A percentile compares a stretch with the other conserved stretches of the same genome.
phyloP scores from a whole-genome alignment of 75 land plant species.

The Sequoiadendron giganteum region DNA sequence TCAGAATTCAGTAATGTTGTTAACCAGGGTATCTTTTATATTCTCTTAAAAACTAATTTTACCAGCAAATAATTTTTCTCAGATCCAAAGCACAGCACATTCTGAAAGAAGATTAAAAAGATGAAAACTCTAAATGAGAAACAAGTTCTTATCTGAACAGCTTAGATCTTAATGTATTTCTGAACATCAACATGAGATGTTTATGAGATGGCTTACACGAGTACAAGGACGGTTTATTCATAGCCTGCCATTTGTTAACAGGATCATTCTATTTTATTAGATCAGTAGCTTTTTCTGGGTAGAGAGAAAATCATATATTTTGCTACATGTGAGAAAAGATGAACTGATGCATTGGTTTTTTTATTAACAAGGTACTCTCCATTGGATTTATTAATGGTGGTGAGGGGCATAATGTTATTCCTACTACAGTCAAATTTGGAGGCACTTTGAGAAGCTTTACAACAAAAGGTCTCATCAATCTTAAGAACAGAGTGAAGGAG shows the following conservation, averaged over 20 bases:
- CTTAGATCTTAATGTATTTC: background rate
- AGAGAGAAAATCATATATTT: background rate
- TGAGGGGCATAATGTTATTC: constrained; percentile 3
- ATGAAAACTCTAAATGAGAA: background rate
- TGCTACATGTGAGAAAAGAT: background rate
- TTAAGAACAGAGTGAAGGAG: constrained; percentile 9
- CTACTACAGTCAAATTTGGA: constrained; percentile 1
- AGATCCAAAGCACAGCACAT: background rate
- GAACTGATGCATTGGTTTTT: background rate
- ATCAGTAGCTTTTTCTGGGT: background rate
- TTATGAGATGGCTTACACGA: background rate
- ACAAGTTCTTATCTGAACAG: background rate
- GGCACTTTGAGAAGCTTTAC: constrained; percentile 10
- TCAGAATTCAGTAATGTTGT: background rate
- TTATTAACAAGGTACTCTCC: background rate
- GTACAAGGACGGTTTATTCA: background rate
- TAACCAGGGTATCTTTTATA: background rate
- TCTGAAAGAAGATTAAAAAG: background rate
- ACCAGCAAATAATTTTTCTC: background rate
- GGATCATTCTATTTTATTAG: background rate
- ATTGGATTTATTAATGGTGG: constrained; percentile 2
- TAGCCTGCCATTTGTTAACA: background rate
- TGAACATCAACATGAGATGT: background rate
- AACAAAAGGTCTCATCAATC: background rate
- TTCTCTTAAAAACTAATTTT: background rate